Percentiles rank a stretch among this genome's conserved stretches.
These are phyloP conservation scores for Nadsonia starkeyi-henricii DNA, from an alignment of 1,139 yeast genomes.

Conservation along the genomic window DNA sequence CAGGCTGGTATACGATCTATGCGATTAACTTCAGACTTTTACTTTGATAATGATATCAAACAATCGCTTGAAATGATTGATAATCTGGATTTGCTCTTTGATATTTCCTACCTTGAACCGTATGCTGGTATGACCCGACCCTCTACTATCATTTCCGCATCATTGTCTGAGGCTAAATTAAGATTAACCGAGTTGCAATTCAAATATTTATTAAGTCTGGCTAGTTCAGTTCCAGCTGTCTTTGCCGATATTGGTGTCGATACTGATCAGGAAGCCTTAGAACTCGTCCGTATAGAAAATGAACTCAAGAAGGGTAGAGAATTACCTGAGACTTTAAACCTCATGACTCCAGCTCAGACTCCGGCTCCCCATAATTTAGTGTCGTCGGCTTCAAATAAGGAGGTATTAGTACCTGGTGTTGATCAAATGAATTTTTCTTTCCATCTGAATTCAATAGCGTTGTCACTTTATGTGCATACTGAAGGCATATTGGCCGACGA, in stretches of 20 bases:
- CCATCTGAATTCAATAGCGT: constrained; percentile 45
- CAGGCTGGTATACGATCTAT: constrained; percentile 62
- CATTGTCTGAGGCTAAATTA: constrained; percentile 51
- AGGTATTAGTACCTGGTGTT: constrained; percentile 1
- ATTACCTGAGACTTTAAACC: constrained; percentile 12
- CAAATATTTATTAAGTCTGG: constrained; percentile 40
- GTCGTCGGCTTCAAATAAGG: neutral
- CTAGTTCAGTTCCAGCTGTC: constrained; percentile 45
- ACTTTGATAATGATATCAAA: constrained; percentile 29
- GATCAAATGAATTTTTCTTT: constrained; percentile 26
- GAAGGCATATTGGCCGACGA: constrained; percentile 21
- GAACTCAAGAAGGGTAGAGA: constrained; percentile 13
- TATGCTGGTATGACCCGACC: constrained; percentile 30
- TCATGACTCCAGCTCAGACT: neutral
- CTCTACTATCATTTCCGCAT: constrained; percentile 40
- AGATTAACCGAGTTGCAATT: constrained; percentile 70
- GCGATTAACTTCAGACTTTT: constrained; percentile 45
- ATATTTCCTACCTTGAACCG: constrained; percentile 40
- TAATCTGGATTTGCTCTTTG: constrained; percentile 50
- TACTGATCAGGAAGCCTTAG: constrained; percentile 54
- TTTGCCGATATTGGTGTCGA: constrained; percentile 30
- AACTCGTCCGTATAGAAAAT: constrained; percentile 12
- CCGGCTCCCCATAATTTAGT: neutral
- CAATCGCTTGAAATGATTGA: constrained; percentile 59
- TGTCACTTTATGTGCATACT: constrained; percentile 53